Conservation (phyloP, 805 yeast genomes). For the Candida oleophila region DNA sequence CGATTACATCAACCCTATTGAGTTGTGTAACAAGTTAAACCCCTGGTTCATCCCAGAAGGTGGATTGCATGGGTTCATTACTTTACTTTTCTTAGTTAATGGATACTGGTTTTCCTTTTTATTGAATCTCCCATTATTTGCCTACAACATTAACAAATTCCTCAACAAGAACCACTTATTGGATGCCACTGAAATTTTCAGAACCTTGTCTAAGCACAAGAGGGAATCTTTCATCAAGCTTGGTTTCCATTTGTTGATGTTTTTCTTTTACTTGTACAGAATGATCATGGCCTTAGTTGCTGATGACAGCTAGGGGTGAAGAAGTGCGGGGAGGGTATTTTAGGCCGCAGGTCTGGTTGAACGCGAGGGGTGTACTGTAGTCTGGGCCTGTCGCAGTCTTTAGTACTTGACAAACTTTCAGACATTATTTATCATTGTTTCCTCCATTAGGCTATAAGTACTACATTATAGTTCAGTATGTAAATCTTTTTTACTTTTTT, state of each 20-base stretch:
- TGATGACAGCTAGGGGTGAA: slow-evolving; percentile 37
- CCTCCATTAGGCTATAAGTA: background rate
- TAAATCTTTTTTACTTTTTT: background rate
- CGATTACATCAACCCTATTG: slow-evolving; percentile 97
- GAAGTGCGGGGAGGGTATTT: background rate
- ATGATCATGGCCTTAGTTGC: slow-evolving; percentile 92
- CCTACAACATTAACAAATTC: slow-evolving; percentile 80
- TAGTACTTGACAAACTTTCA: background rate
- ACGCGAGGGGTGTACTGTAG: background rate
- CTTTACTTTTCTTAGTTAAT: slow-evolving; percentile 70
- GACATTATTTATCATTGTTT: background rate
- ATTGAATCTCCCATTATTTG: slow-evolving; percentile 78
- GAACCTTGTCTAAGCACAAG: slow-evolving; percentile 91
- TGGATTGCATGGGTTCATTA: slow-evolving; percentile 68
- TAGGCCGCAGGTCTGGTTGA: no score
- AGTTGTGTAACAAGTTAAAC: slow-evolving; percentile 89
- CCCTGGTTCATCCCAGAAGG: slow-evolving; percentile 90
- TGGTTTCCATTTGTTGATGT: slow-evolving; percentile 86
- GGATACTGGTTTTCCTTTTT: slow-evolving; percentile 93
- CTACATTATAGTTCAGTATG: no score
- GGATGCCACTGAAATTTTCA: slow-evolving; percentile 96
- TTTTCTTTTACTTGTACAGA: slow-evolving; percentile 93
- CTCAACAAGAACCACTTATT: slow-evolving; percentile 77
- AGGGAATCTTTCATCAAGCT: slow-evolving; percentile 87
- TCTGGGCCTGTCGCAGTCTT: background rate